Evolutionary conservation across 2,329 filamentous ascomycete genomes (phyloP), one percentile per base, ranked within the genome.

Genomic region (Daldinia eschscholtzii): DNA sequence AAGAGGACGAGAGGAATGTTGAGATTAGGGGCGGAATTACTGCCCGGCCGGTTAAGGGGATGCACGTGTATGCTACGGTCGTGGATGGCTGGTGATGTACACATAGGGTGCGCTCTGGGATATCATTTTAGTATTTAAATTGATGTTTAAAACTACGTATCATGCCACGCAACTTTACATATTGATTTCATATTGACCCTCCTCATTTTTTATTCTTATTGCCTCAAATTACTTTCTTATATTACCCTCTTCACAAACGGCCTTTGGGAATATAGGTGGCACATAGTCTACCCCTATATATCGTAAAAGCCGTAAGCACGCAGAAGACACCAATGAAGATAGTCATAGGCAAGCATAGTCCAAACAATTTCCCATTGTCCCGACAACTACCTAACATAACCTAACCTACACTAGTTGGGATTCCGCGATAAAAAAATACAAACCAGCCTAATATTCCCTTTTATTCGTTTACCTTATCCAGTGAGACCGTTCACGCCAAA

Each of bases 11-110:
- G 80, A 83, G 83, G 52, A 88, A 91, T 72, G 77, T 95, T 53
- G 80, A 87, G 53, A 88, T 97, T 68, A 89, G 89, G 79, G 86
- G 88, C 0, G 89, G 88, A 2, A 85, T 96, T 55, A 97, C 94
- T 20, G 85, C 89, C 6, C 88, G 88, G 76, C 94, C 94, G 0
- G 87, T 86, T 64, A 89, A 90, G 64, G 93, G 93, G 0, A 81
- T 98, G 77, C 85, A 87, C 74, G 87, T 95, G 6, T 88, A 85
- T 76, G 81, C 93, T 53, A 93, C 83, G 75, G 82, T 88, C 57
- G 76, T 93, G n/a, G 85, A 89, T 26, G 90, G 89, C 0, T 93
- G 91, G 89, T 92, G 77, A 79, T 41, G 13, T 48, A 57, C 53
- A 20, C 48, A 46, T 57, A 9, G 6, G n/a, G 48, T 60, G 20